Conservation (phyloP, 441 rosid genomes). For the Kokia cookei region DNA sequence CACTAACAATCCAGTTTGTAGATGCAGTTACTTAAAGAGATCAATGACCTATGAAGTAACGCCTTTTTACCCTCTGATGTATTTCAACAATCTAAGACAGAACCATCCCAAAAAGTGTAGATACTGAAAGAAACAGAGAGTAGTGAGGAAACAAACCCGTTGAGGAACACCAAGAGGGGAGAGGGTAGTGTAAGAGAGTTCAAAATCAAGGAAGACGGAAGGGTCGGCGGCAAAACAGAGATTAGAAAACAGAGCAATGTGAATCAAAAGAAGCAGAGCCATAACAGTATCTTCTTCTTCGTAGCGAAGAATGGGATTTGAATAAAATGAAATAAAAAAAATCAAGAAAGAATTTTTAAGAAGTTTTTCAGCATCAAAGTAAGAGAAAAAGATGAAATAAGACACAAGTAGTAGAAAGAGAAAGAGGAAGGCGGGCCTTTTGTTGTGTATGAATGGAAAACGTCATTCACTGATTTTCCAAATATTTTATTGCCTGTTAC, state of each 20-base stretch:
- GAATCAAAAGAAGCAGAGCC: constrained; percentile 22
- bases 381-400: neutral
- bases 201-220: constrained; percentile 39
- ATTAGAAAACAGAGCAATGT: constrained; percentile 33
- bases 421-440: neutral
- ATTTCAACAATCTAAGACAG: neutral
- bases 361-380: neutral
- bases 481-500: neutral
- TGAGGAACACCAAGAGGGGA: constrained; percentile 91
- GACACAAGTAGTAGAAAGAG: neutral
- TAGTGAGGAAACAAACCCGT: constrained; percentile 35
- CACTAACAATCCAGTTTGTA: neutral
- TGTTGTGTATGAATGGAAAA: neutral
- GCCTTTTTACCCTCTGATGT: neutral
- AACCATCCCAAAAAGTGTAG: neutral
- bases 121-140: neutral
- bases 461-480: neutral
- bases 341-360: neutral
- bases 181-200: constrained; percentile 55
- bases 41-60: neutral
- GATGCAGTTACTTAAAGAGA: neutral
- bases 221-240: constrained; percentile 64
- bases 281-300: neutral
- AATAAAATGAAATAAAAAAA: neutral
- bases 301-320: constrained; percentile 2